Percentiles rank a stretch among this genome's conserved stretches.
phyloP scores from a whole-genome alignment of 2,329 filamentous ascomycete species.

The Clonostachys chloroleuca region DNA sequence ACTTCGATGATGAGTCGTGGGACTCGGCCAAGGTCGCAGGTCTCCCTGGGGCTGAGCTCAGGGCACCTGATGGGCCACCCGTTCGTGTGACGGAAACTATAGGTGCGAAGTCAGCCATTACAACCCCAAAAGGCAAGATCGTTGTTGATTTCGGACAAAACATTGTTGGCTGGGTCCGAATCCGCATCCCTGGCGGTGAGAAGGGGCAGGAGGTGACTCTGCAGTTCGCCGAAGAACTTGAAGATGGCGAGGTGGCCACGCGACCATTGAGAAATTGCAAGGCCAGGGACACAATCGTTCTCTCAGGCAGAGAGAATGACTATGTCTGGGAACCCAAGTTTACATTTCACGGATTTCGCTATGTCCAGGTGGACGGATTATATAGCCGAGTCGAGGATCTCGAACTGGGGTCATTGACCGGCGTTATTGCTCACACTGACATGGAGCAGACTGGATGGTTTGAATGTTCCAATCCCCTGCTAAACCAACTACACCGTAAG shows the following conservation, averaged over 20 bases:
- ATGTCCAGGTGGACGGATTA: slow-evolving; percentile 41
- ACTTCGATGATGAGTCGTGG: slow-evolving; percentile 11
- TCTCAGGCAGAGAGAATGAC: slow-evolving; percentile 7
- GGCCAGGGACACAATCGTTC: slow-evolving; percentile 31
- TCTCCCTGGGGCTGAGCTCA: slow-evolving; percentile 23
- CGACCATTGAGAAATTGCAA: slow-evolving; percentile 34
- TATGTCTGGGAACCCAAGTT: slow-evolving; percentile 36
- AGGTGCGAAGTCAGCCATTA: slow-evolving; percentile 16
- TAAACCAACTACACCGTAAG: slow-evolving; percentile 44
- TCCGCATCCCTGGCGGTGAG: slow-evolving; percentile 12
- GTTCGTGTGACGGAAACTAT: slow-evolving; percentile 20
- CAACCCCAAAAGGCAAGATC: slow-evolving; percentile 23
- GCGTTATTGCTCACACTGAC: slow-evolving; percentile 42
- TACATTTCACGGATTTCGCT: slow-evolving; percentile 49
- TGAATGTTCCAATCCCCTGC: slow-evolving; percentile 39
- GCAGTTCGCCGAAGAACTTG: slow-evolving; percentile 49
- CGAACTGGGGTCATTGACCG: slow-evolving; percentile 8
- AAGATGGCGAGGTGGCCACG: slow-evolving; percentile 34
- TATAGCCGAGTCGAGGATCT: slow-evolving; percentile 7
- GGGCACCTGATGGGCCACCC: slow-evolving; percentile 35
- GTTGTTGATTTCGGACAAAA: slow-evolving; percentile 54
- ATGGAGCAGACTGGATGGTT: slow-evolving; percentile 45
- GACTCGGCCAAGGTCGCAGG: slow-evolving; percentile 15
- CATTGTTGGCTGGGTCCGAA: slow-evolving; percentile 38
- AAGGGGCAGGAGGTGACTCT: slow-evolving; percentile 38